Evolutionary conservation across 257 asterid species (phyloP).

Genomic region (Marsdenia floribunda): DNA sequence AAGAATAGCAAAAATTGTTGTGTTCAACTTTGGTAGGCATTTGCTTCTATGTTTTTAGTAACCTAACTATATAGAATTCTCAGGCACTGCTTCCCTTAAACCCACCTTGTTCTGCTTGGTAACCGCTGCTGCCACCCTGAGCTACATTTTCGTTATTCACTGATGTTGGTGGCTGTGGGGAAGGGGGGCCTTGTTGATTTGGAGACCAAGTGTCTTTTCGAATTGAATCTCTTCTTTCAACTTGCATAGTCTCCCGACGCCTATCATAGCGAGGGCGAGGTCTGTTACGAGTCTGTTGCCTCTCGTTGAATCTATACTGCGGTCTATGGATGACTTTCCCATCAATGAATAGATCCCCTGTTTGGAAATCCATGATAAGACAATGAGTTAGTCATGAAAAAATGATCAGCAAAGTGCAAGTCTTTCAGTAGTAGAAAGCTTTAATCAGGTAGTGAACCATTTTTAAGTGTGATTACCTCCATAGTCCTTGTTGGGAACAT

Average conservation of each 20-base stretch:
- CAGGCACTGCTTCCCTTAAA: constrained; percentile 25
- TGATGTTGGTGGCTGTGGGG: constrained; percentile 17
- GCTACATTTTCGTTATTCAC: constrained; percentile 16
- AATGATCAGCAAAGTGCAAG: neutral
- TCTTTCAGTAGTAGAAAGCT: neutral
- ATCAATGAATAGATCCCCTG: constrained; percentile 70
- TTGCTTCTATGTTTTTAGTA: no score
- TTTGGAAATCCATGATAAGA: constrained; percentile 13
- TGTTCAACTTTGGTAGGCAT: neutral
- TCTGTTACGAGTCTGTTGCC: constrained; percentile 45
- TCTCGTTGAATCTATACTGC: constrained; percentile 55
- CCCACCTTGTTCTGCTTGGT: constrained; percentile 6
- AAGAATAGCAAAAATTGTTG: neutral
- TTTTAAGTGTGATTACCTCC: constrained; percentile 51
- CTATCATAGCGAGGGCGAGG: constrained; percentile 82
- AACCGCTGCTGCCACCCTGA: constrained; percentile 11
- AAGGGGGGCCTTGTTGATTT: constrained; percentile 24
- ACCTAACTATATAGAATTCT: neutral
- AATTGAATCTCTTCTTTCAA: constrained; percentile 44
- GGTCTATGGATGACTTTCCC: constrained; percentile 84
- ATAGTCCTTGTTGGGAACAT: constrained; percentile 77
- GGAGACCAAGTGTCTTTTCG: constrained; percentile 20
- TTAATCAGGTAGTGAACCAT: neutral
- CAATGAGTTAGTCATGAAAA: neutral
- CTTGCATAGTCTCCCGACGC: constrained; percentile 77